phyloP scores from a whole-genome alignment of 2,329 filamentous ascomycete genomes.

The Cordyceps fumosorosea region DNA sequence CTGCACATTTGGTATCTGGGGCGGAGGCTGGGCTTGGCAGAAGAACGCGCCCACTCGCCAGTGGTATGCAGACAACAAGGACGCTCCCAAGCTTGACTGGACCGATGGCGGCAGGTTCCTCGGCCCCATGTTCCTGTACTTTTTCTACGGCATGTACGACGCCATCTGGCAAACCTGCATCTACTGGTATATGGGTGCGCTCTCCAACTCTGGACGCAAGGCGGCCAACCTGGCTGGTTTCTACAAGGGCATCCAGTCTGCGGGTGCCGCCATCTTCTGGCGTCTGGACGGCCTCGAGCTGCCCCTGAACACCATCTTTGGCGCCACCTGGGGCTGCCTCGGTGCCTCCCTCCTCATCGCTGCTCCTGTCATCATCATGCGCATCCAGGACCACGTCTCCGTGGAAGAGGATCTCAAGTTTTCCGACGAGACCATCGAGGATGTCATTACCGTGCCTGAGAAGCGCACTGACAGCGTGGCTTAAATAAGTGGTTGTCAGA shows the following conservation, averaged over 20 bases:
- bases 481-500: neutral
- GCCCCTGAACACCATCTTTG: conserved; percentile 67
- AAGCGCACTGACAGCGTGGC: neutral
- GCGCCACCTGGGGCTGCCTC: conserved; percentile 65
- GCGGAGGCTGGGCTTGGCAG: conserved; percentile 59
- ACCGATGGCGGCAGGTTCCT: conserved; percentile 38
- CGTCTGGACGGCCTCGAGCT: conserved; percentile 57
- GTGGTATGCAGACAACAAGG: conserved; percentile 31
- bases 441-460: conserved; percentile 43
- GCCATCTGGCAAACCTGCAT: conserved; percentile 55
- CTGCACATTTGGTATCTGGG: conserved; percentile 47
- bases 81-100: conserved; percentile 34
- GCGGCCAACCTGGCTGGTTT: conserved; percentile 87
- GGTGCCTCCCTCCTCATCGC: conserved; percentile 69
- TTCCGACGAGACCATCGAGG: conserved; percentile 72
- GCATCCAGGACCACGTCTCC: conserved; percentile 74
- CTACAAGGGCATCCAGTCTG: conserved; percentile 83
- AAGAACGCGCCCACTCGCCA: conserved; percentile 41
- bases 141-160: conserved; percentile 65
- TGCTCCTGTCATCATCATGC: conserved; percentile 68
- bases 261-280: conserved; percentile 71
- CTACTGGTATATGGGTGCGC: conserved; percentile 79
- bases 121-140: conserved; percentile 63
- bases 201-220: conserved; percentile 88
- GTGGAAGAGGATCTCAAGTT: conserved; percentile 79